A percentile compares a stretch with the other conserved stretches of the same genome.
Conservation (phyloP, 192 early-diverging fungal species). For the Glomus cerebriforme region DNA sequence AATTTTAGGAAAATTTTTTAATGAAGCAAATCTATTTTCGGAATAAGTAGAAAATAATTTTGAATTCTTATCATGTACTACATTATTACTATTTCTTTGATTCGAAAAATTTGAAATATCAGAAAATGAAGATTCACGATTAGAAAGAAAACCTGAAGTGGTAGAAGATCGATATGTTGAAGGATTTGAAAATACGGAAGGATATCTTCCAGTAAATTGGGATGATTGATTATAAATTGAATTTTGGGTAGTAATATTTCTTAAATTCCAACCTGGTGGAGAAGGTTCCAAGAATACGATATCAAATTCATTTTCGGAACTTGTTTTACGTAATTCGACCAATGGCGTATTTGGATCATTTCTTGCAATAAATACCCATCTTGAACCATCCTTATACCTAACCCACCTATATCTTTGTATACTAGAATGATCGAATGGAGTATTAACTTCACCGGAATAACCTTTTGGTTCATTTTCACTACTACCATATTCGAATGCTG, state of each 20-base stretch:
- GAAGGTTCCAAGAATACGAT: neutral
- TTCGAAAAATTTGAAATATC: neutral
- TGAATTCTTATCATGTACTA: neutral
- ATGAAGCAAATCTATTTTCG: neutral
- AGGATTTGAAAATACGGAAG: neutral
- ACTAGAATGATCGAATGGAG: neutral
- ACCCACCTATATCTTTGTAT: conserved; percentile 23
- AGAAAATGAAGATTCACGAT: neutral
- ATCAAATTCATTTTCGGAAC: neutral
- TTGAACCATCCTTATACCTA: neutral
- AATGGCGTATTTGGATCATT: conserved; percentile 17
- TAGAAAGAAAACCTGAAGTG: neutral
- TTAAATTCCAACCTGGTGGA: conserved; percentile 11
- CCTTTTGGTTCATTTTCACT: neutral
- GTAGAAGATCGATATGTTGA: neutral
- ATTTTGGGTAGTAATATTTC: neutral
- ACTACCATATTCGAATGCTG: neutral
- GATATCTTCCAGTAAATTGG: neutral
- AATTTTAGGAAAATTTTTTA: neutral
- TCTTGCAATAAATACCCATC: neutral
- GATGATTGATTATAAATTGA: neutral
- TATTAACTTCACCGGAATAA: neutral
- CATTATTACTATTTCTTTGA: neutral
- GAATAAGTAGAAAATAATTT: neutral
- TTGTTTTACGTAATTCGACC: neutral